Evolutionary conservation across 768 basidiomycete genomes (phyloP), one percentile per base, ranked within the genome.

Genomic region (Russula foetens): DNA sequence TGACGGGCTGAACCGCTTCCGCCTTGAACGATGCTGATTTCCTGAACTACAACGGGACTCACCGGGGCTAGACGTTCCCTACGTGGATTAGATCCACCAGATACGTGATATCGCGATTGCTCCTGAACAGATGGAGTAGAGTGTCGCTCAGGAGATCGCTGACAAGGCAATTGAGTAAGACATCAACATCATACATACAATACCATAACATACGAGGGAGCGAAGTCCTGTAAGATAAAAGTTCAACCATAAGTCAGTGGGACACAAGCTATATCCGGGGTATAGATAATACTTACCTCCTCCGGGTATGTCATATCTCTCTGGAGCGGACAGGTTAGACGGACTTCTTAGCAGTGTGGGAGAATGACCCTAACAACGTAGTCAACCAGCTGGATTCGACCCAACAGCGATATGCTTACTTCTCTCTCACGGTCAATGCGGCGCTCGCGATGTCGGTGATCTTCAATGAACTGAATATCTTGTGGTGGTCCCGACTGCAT

Each of bases 91-190:
- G 60, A 31, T 43, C 44, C 15, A 12, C 17, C 33, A 15, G 60
- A 61, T 7, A 33, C 1, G n/a, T 51, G 54, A 19, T 39, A 26
- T 50, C 54, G 60, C 11, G 26, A 31, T 51, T 56, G 54, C 24
- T 56, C 60, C 48, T 51, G 54, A 31, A 7, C 17, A 28, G 41
- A 23, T n/a, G n/a, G 48, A 45, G 43, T 14, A 24, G 53, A 9
- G 11, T 23, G 53, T 15, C 17, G 43, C 26, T 60, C 54, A n/a
- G 59, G 54, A 4, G 60, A 51, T 56, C 53, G 54, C 60, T 61
- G 35, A 26, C 24, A 47, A 57, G 11, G 19, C 4, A 50, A n/a
- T 29, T 62, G 26, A 62, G 45, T 31, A 24, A 45, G 28, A 43
- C 15, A 6, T 46, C 3, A 29, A 21, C n/a, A n/a, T n/a, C n/a